phyloP scores from a whole-genome alignment of 2,329 filamentous ascomycete species.

The Alternaria rosae region DNA sequence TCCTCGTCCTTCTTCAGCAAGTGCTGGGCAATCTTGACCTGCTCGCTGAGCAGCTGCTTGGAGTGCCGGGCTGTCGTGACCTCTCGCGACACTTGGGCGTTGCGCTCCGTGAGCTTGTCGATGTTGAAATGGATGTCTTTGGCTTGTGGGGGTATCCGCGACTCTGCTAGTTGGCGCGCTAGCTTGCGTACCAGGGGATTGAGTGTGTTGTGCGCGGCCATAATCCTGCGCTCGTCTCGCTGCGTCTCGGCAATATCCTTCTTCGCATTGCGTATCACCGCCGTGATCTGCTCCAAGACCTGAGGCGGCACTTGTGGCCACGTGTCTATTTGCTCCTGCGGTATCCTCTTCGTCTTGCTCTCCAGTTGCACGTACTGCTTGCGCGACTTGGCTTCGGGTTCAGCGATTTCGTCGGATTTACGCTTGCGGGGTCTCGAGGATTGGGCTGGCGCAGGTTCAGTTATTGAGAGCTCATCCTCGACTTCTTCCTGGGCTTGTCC shows the following conservation, averaged over 20 bases:
- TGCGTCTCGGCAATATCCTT: constrained; percentile 68
- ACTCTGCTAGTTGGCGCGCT: constrained; percentile 63
- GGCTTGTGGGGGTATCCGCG: constrained; percentile 70
- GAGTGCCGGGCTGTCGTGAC: constrained; percentile 69
- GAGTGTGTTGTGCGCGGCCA: constrained; percentile 65
- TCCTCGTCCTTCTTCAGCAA: constrained; percentile 38
- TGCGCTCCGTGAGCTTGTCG: constrained; percentile 69
- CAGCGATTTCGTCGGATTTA: constrained; percentile 33
- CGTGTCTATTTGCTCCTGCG: constrained; percentile 47
- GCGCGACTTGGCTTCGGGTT: constrained; percentile 20
- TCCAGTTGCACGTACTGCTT: constrained; percentile 46
- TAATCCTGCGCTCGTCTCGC: constrained; percentile 54
- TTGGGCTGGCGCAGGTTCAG: constrained; percentile 1
- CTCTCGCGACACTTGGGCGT: constrained; percentile 55
- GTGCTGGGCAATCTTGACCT: constrained; percentile 64
- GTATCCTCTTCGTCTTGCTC: constrained; percentile 44
- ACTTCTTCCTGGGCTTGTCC: constrained; percentile 17
- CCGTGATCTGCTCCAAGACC: constrained; percentile 64
- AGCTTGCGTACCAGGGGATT: constrained; percentile 64
- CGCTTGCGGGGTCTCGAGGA: constrained; percentile 26
- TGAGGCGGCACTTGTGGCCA: constrained; percentile 65
- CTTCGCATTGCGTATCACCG: constrained; percentile 66
- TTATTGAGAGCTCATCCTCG: constrained; percentile 20
- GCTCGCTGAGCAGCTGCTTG: constrained; percentile 66
- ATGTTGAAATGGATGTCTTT: constrained; percentile 66